Conservation (phyloP, 345 rosid genomes). For the Salix suchowensis region DNA sequence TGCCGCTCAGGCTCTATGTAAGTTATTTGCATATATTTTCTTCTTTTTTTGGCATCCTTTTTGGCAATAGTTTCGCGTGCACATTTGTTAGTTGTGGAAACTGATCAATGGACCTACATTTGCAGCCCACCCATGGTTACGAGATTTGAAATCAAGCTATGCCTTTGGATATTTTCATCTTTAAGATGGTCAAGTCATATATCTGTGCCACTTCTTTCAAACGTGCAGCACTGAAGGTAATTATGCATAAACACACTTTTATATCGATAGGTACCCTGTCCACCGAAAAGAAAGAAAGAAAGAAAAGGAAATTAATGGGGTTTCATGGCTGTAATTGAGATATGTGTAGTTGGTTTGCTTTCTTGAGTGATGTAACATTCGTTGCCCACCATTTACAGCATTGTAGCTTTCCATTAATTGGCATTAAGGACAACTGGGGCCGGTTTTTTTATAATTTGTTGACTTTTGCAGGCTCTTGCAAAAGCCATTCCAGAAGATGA, state of each 20-base stretch:
- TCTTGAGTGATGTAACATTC: too few relatives aligned
- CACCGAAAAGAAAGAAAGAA: background rate
- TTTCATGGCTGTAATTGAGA: too few relatives aligned
- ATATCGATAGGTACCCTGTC: background rate
- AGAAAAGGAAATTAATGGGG: background rate
- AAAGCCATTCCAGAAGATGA: conserved; percentile 83
- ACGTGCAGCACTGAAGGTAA: conserved; percentile 77
- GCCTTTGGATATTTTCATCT: conserved; percentile 76
- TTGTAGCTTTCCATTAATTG: background rate
- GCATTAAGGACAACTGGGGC: background rate
- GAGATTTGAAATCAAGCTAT: conserved; percentile 46
- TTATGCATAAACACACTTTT: background rate
- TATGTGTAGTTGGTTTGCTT: too few relatives aligned
- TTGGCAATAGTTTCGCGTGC: too few relatives aligned
- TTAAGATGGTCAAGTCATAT: conserved; percentile 72
- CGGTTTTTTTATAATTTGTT: background rate
- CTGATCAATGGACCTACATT: background rate
- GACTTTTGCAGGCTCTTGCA: conserved; percentile 70
- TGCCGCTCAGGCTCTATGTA: conserved; percentile 87
- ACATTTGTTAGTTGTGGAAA: too few relatives aligned
- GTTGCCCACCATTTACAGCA: background rate
- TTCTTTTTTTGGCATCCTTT: too few relatives aligned
- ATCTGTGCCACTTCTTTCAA: conserved; percentile 65
- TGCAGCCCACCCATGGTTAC: conserved; percentile 94
- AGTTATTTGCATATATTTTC: conserved; percentile 11